These are phyloP conservation scores for Annona cherimola DNA, from an alignment of 164 flowering plant species.

Conservation along the genomic window DNA sequence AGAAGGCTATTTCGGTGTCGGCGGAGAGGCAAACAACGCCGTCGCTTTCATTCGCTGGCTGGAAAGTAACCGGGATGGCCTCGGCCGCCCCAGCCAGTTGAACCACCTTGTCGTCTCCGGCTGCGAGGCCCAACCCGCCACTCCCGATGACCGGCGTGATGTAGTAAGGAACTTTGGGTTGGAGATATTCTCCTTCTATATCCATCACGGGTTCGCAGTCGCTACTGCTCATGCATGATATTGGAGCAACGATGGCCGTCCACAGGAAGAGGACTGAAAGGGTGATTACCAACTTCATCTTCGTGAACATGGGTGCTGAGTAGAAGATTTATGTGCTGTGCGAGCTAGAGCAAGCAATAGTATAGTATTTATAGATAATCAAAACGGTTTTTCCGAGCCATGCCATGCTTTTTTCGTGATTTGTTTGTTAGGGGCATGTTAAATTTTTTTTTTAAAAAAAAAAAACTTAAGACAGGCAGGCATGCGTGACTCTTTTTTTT, in stretches of 20 bases:
- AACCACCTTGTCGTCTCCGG: slow-evolving; percentile 13
- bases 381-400: neutral
- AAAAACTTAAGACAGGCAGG: too few relatives aligned
- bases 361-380: neutral
- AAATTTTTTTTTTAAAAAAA: too few relatives aligned
- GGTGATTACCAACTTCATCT: neutral
- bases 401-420: too few relatives aligned
- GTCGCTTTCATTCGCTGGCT: slow-evolving; percentile 17
- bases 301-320: too few relatives aligned
- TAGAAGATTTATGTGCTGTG: too few relatives aligned
- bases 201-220: slow-evolving; percentile 8
- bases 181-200: slow-evolving; percentile 14
- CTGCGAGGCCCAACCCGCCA: slow-evolving; percentile 22
- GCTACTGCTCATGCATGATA: too few relatives aligned
- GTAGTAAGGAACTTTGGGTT: slow-evolving; percentile 17
- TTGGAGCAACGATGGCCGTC: neutral
- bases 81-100: neutral
- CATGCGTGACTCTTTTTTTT: too few relatives aligned
- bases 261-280: neutral
- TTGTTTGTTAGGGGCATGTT: too few relatives aligned
- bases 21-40: slow-evolving; percentile 10
- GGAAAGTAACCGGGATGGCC: slow-evolving; percentile 18
- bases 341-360: too few relatives aligned
- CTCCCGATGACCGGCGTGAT: slow-evolving; percentile 22
- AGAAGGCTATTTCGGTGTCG: slow-evolving; percentile 25